Base-by-base conservation (phyloP, 163 green algal genomes). In the Trebouxia gelatinosa region DNA sequence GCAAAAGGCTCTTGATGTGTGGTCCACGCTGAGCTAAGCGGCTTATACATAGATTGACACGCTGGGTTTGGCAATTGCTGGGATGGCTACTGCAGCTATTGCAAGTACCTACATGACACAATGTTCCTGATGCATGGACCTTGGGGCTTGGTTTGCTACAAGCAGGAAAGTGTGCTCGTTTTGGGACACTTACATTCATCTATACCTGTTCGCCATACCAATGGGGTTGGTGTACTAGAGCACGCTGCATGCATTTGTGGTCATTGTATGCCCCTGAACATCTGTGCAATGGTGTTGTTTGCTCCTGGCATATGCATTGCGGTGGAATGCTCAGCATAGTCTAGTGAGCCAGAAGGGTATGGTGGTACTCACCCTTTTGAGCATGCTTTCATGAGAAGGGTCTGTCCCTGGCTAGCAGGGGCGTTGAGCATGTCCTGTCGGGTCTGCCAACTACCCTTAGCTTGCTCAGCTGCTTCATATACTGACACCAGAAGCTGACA, bases 341-440 rank as follows among this genome's bases (percentile, higher is more conserved):
- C 11, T 70, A 32, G 5, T 57, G 28, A 21, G 3, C 46, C 5
- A 1, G 28, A 17, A 54, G 35, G 28, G 5, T 1, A 34, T 38
- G 13, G 57, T 11, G 23, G 40, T 46, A 29, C 59, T 57, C 46
- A 83, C 79, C 79, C 79, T 35, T 68, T 64, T 26, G 11, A 46
- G 64, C 71, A 80, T 40, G 79, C 64, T 16, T 46, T 64, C 79
- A 83, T 83, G 3, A 83, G 72, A 5, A 72, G 79, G 11, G 79
- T 76, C 37, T 83, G 79, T 3, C 79, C 72, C 21, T 74, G 62
- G 29, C 35, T 62, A 0, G 57, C 48, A 17, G 46, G 46, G 23
- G 32, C 31, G 38, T 83, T 83, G 17, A 79, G n/a, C 19, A 80
- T 28, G 40, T 70, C 37, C 21, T 78, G 70, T 21, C 50, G 43